Evolutionary conservation across 257 asterid genomes (phyloP), one percentile per base, ranked within the genome.

Genomic region (Knoxia roxburghii): DNA sequence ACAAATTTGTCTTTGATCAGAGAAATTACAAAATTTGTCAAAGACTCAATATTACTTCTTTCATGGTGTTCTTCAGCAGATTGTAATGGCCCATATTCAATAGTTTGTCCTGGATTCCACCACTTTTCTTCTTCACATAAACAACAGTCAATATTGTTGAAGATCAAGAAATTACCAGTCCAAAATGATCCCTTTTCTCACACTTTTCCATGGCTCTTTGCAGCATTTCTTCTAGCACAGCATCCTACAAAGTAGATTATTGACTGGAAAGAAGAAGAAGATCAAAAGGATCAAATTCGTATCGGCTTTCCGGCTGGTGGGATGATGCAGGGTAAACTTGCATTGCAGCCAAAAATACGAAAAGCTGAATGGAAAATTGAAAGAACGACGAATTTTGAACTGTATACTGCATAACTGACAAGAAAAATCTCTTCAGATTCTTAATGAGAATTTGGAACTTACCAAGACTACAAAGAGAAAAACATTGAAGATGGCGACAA

Each of bases 191-290:
- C 56, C 45, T 20, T 45, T 20, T 84, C 76, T 84, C 76, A 91
- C 75, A 74, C 80, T 81, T 91, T 89, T 5, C 80, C 76, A 67
- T 24, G 68, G 64, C 73, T 76, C 53, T 78, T 68, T 9, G 89
- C 84, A 55, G 97, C 98, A 81, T 80, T 83, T 72, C 95, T 79
- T 71, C 98, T 82, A 26, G 98, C 97, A 33, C 96, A 92, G 76
- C 96, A 92, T 64, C 97, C 98, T 24, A 92, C 95, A 13, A 89
- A 87, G 87, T 92, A 87, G 57, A 86, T 72, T 70, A 80, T 76
- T 3, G 97, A 86, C 98, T 89, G 85, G 7, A n/a, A 21, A 55
- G 10, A 61, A 23, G 30, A 27, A 33, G 27, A 49, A 57, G n/a
- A 41, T 58, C 43, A 57, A 59, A 13, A 52, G 46, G 13, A 58